Evolutionary conservation across 257 asterid genomes (phyloP).

Genomic region (Solanum chaucha): DNA sequence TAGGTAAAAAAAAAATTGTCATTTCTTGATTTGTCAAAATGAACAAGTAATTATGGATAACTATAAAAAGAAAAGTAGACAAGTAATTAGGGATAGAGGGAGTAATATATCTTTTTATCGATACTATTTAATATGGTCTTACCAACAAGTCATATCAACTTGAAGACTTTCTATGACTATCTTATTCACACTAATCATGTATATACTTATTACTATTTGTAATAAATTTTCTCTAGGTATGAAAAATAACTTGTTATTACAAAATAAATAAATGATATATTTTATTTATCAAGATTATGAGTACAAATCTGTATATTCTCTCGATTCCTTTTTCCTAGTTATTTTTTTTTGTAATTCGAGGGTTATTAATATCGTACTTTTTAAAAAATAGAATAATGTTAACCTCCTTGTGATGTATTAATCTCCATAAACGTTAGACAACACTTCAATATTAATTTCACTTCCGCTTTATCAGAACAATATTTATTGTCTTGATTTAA

Average conservation of each 20-base stretch:
- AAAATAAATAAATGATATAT: too few species aligned
- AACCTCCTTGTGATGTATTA: background rate
- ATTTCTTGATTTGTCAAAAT: too few species aligned
- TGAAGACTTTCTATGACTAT: background rate
- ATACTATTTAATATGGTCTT: background rate
- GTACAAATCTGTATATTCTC: too few species aligned
- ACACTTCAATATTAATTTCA: background rate
- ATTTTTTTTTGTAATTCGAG: too few species aligned
- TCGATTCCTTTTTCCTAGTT: too few species aligned
- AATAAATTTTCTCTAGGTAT: too few species aligned
- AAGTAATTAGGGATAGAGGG: too few species aligned
- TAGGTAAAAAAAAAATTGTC: too few species aligned
- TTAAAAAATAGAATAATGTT: background rate
- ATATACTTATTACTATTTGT: too few species aligned
- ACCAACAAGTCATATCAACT: background rate
- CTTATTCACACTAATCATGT: background rate
- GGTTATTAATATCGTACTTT: background rate
- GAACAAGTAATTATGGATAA: too few species aligned
- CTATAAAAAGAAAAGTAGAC: too few species aligned
- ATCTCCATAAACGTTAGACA: background rate
- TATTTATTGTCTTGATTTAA: background rate
- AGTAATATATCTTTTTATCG: background rate
- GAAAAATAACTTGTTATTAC: too few species aligned
- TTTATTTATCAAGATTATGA: background rate
- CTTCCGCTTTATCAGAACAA: background rate